A percentile compares a stretch with the other conserved stretches of the same genome.
Conservation (phyloP, 208 protist genomes). For the Porcisia deanei region DNA sequence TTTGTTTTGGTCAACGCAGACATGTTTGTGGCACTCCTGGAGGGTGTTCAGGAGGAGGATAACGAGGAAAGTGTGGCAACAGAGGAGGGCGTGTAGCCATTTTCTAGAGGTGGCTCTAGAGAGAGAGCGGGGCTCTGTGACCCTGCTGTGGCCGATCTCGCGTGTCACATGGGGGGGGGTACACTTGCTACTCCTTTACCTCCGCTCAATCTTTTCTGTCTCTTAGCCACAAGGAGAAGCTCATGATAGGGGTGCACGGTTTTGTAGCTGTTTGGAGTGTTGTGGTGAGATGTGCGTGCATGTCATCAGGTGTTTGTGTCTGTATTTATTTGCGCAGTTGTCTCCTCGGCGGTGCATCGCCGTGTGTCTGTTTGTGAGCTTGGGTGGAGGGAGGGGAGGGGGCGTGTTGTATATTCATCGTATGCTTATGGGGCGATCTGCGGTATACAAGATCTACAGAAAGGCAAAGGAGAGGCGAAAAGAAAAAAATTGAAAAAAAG, state of each 20-base stretch:
- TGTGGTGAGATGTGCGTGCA: not conserved
- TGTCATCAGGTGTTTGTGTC: not conserved
- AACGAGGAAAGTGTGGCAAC: slow-evolving; percentile 2
- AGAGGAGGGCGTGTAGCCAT: not conserved
- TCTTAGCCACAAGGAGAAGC: not conserved
- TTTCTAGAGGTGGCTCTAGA: not conserved
- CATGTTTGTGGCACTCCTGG: slow-evolving; percentile 46
- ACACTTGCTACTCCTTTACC: not conserved
- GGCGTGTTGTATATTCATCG: too few species aligned
- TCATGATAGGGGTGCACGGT: too few species aligned
- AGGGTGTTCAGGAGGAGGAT: slow-evolving; percentile 38
- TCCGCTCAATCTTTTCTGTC: not conserved
- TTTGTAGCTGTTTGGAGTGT: too few species aligned
- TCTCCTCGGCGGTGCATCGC: too few species aligned
- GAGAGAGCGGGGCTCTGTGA: slow-evolving; percentile 6
- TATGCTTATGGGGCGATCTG: too few species aligned
- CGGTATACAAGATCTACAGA: too few species aligned
- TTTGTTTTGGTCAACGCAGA: slow-evolving; percentile 73
- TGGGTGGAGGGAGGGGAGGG: too few species aligned
- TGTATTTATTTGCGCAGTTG: not conserved
- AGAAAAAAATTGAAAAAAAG: too few species aligned
- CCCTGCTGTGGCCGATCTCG: not conserved
- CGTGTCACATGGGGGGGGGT: too few species aligned
- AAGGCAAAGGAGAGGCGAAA: too few species aligned
- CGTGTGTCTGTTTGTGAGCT: too few species aligned